phyloP scores from a whole-genome alignment of 805 yeast species.

The Nakazawaea pomicola region DNA sequence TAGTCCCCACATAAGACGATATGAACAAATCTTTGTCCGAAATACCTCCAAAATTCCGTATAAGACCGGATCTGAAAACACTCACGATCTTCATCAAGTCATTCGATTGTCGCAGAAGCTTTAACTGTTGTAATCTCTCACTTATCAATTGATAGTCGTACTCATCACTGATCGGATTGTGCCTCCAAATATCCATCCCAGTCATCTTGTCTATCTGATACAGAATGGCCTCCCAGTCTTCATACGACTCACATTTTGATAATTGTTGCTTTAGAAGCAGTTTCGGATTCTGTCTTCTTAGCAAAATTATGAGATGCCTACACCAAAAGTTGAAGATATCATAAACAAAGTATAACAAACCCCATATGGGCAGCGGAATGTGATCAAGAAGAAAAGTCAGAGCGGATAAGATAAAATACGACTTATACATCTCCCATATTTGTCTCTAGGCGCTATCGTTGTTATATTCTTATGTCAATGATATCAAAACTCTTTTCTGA shows the following conservation, averaged over 20 bases:
- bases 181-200: constrained; percentile 66
- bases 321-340: constrained; percentile 47
- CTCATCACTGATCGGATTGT: constrained; percentile 72
- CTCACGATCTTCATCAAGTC: constrained; percentile 60
- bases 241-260: constrained; percentile 49
- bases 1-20: constrained; percentile 84
- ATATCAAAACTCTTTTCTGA: too few relatives aligned
- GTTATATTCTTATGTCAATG: too few relatives aligned
- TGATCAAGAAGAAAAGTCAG: constrained; percentile 12
- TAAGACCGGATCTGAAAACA: constrained; percentile 71
- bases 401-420: constrained; percentile 4
- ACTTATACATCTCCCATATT: constrained; percentile 5
- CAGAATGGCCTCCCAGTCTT: constrained; percentile 65
- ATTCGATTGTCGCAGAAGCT: constrained; percentile 52
- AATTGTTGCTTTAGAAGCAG: constrained; percentile 44
- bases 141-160: constrained; percentile 83
- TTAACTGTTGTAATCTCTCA: constrained; percentile 60
- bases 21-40: constrained; percentile 74
- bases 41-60: constrained; percentile 90
- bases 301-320: constrained; percentile 29
- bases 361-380: constrained; percentile 24
- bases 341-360: constrained; percentile 27
- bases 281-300: constrained; percentile 36
- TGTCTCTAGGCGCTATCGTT: too few relatives aligned
- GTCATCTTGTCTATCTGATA: constrained; percentile 43